phyloP scores from a whole-genome alignment of 768 basidiomycete species.

The Hebeloma cylindrosporum region DNA sequence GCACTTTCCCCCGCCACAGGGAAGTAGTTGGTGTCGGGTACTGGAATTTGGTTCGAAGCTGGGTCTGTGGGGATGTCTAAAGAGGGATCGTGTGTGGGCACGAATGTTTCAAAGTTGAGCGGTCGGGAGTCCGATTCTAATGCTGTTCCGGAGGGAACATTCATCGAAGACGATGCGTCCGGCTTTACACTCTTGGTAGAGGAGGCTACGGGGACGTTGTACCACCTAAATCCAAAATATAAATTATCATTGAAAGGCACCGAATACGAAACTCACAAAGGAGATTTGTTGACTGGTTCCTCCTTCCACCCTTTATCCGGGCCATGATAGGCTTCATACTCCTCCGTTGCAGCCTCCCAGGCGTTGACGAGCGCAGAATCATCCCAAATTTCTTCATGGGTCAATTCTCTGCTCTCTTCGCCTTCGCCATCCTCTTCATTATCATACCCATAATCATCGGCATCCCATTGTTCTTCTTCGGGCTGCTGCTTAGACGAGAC shows the following conservation, averaged over 20 bases:
- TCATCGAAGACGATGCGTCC: neutral
- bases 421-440: slow-evolving; percentile 38
- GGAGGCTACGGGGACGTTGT: slow-evolving; percentile 57
- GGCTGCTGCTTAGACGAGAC: neutral
- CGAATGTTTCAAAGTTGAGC: slow-evolving; percentile 67
- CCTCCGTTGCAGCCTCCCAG: slow-evolving; percentile 82
- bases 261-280: slow-evolving; percentile 51
- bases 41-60: too few species aligned
- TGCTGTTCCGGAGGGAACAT: too few species aligned
- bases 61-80: too few species aligned
- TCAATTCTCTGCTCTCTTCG: slow-evolving; percentile 61
- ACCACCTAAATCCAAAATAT: slow-evolving; percentile 60
- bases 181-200: slow-evolving; percentile 23
- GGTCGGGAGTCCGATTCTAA: slow-evolving; percentile 58
- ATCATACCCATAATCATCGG: slow-evolving; percentile 16
- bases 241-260: neutral
- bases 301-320: slow-evolving; percentile 71
- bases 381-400: slow-evolving; percentile 81
- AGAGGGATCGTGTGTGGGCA: slow-evolving; percentile 68
- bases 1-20: slow-evolving; percentile 31
- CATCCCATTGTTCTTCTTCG: slow-evolving; percentile 10
- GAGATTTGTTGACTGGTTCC: slow-evolving; percentile 67
- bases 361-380: slow-evolving; percentile 81
- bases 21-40: too few species aligned
- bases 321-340: slow-evolving; percentile 75